Base-by-base conservation (phyloP, 495 filamentous ascomycete genomes). In the Amorphotheca resinae region DNA sequence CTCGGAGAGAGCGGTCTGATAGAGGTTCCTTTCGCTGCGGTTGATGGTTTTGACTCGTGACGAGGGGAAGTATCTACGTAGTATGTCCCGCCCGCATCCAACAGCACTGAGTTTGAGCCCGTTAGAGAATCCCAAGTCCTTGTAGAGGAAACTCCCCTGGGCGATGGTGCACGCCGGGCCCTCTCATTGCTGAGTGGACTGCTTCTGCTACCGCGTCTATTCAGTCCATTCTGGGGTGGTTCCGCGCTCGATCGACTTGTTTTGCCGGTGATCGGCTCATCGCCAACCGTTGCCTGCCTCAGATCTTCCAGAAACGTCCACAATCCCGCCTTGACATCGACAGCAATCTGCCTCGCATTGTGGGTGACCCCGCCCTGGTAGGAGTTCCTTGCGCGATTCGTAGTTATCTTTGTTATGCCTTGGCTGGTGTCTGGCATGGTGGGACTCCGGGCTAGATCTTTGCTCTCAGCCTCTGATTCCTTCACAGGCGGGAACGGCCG, bases 281-380 rank as follows among this genome's bases (percentile, higher is more conserved):
- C 91, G 30, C 89, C 91, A 9, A 95, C 84, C 2, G 91, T 93
- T 11, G 86, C 91, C 63, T 98, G 91, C 49, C 87, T 71, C 20
- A 98, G 72, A 60, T 96, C 91, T 56, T 96, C 91, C 47, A 95
- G 72, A 59, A 96, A 98, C 11, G 86, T 95, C 85, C 85, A 91
- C n/a, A 96, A 64, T 0, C 91, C 91, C 31, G 87, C 77, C 48
- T 79, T 79, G 53, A 98, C 73, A 59, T 93, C 91, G 7, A 81
- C 82, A 2, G 91, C 89, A 59, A 96, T 83, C 57, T 93, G 84
- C 55, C 87, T 87, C 35, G 73, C 64, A 23, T 52, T 51, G 33
- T 46, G 26, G 6, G 47, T 51, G 5, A 52, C 38, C 15, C 53
- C 53, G 8, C 42, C 48, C 30, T 56, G 54, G 31, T 51, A 56